Conservation (phyloP, 768 basidiomycete genomes). For the Lactarius sp. region DNA sequence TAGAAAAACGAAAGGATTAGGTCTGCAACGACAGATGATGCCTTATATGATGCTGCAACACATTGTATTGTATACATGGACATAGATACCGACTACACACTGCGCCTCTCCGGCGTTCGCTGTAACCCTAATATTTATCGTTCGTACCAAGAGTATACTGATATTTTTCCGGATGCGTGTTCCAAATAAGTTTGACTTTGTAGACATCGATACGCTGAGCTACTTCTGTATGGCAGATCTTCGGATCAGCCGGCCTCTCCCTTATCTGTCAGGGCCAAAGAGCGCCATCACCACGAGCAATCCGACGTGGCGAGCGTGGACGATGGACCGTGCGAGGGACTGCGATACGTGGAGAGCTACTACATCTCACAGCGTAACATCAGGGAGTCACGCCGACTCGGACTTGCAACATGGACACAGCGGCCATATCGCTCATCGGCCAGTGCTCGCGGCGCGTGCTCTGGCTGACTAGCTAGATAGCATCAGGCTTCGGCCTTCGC, state of each 20-base stretch:
- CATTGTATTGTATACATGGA: too few species aligned
- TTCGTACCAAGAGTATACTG: neutral
- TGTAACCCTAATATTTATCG: neutral
- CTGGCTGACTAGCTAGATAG: too few species aligned
- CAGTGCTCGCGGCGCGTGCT: too few species aligned
- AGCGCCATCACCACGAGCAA: neutral
- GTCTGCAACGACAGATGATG: neutral
- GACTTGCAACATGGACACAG: too few species aligned
- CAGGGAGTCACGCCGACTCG: too few species aligned
- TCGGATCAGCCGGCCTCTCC: neutral
- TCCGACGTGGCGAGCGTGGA: neutral
- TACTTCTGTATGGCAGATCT: neutral
- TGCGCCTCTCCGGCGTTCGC: neutral
- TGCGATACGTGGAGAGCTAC: too few species aligned
- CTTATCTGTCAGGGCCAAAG: neutral
- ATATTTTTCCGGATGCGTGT: neutral
- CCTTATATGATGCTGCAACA: too few species aligned
- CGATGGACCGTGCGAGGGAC: too few species aligned
- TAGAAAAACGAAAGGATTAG: neutral
- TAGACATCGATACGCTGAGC: neutral
- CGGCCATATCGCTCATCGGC: too few species aligned
- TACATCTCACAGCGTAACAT: too few species aligned
- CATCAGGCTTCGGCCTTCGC: too few species aligned
- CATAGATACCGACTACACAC: neutral
- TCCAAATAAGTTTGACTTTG: neutral